A percentile compares a stretch with the other conserved stretches of the same genome.
These are phyloP conservation scores for Leishmania gerbilli DNA, from an alignment of 208 protist genomes.

Conservation along the genomic window DNA sequence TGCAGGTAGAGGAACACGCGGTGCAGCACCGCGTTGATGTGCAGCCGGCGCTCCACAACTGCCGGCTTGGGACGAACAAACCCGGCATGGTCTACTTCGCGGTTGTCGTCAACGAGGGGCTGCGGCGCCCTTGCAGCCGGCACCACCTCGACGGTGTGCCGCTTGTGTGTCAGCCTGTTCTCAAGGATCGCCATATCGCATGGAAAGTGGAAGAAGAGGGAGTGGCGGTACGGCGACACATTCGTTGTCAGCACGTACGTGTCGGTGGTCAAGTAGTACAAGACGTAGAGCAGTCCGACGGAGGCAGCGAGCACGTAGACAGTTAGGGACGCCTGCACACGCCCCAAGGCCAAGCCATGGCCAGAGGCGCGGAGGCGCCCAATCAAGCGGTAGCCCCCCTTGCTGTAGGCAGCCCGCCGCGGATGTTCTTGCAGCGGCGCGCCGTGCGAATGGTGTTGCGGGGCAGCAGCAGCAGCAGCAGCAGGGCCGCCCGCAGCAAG, in stretches of 20 bases:
- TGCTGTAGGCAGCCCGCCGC: slow-evolving; percentile 17
- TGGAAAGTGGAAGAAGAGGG: slow-evolving; percentile 58
- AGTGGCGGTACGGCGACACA: slow-evolving; percentile 45
- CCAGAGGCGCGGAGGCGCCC: slow-evolving; percentile 44
- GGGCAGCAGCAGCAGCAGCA: not conserved
- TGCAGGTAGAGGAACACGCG: slow-evolving; percentile 73
- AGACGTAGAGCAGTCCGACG: slow-evolving; percentile 24
- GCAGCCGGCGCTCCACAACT: slow-evolving; percentile 34
- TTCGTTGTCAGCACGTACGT: slow-evolving; percentile 71
- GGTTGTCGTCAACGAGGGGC: not conserved
- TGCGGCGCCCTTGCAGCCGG: not conserved
- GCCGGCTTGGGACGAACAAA: slow-evolving; percentile 9
- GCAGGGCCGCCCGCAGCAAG: not conserved
- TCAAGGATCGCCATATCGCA: slow-evolving; percentile 73
- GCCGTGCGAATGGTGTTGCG: not conserved
- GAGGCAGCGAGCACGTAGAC: slow-evolving; percentile 35
- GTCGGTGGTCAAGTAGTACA: slow-evolving; percentile 69
- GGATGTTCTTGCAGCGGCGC: not conserved
- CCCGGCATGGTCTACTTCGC: not conserved
- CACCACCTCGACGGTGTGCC: slow-evolving; percentile 32
- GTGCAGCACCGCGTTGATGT: slow-evolving; percentile 60
- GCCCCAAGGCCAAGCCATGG: slow-evolving; percentile 26
- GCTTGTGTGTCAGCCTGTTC: slow-evolving; percentile 53
- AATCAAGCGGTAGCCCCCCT: slow-evolving; percentile 46
- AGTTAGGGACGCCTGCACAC: slow-evolving; percentile 26